phyloP scores from a whole-genome alignment of 1,284 basidiomycete genomes.

The Cutaneotrichosporon sp. region DNA sequence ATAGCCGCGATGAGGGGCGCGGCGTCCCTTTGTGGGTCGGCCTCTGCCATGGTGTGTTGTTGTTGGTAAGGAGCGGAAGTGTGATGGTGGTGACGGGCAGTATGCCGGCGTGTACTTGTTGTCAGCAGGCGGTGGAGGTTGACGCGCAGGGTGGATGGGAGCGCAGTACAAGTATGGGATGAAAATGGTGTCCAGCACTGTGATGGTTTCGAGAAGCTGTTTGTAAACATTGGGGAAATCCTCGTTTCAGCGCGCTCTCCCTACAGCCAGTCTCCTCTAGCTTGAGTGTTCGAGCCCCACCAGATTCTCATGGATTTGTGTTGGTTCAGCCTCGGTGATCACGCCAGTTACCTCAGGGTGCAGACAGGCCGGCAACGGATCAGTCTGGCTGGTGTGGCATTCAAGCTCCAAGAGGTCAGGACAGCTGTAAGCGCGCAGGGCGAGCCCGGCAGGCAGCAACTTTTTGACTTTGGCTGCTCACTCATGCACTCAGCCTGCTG shows the following conservation, averaged over 20 bases:
- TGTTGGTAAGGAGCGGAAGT: background rate
- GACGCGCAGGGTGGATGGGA: too few species aligned
- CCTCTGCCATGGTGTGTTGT: background rate
- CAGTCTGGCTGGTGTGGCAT: slow-evolving; percentile 50
- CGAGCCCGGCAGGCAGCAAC: slow-evolving; percentile 50
- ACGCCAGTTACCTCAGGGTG: slow-evolving; percentile 30
- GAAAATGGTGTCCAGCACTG: background rate
- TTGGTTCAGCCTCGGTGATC: slow-evolving; percentile 25
- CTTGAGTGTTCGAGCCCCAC: background rate
- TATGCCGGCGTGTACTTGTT: background rate
- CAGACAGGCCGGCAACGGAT: slow-evolving; percentile 53
- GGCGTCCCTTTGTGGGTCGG: background rate
- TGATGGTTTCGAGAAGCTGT: background rate
- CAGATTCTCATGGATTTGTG: background rate
- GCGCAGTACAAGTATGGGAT: background rate
- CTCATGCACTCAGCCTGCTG: too few species aligned
- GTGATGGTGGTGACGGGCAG: background rate
- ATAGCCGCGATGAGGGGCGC: background rate
- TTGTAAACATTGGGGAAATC: background rate
- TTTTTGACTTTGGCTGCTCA: slow-evolving; percentile 35
- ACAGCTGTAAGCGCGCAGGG: slow-evolving; percentile 49
- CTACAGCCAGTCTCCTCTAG: background rate
- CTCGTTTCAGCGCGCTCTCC: background rate
- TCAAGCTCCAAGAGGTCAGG: slow-evolving; percentile 48
- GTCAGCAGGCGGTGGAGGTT: slow-evolving; percentile 1